phyloP scores from a whole-genome alignment of 129 eudicot genomes.

The Erigeron canadensis region DNA sequence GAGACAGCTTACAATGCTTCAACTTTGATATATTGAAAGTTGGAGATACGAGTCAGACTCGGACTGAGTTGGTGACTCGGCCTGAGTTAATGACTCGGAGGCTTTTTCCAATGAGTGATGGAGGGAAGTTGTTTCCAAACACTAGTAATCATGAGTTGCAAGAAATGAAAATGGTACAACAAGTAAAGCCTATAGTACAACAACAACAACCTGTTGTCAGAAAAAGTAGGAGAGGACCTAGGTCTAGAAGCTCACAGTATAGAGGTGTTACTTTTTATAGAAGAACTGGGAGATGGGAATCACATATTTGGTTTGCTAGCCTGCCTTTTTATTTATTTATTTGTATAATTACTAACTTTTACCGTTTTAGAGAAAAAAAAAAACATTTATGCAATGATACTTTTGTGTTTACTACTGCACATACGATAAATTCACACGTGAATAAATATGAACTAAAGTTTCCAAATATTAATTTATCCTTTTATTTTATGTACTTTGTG shows the following conservation, averaged over 20 bases:
- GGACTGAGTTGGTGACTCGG: conserved; percentile 22
- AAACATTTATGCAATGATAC: too few species aligned
- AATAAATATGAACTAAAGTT: too few species aligned
- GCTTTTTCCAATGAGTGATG: conserved; percentile 49
- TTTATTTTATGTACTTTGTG: not conserved
- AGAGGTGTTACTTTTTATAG: conserved; percentile 36
- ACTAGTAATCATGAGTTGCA: not conserved
- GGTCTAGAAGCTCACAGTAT: conserved; percentile 37
- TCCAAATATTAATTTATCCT: too few species aligned
- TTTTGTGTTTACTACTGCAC: too few species aligned
- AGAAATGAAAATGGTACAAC: conserved; percentile 26
- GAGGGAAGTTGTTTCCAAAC: conserved; percentile 16
- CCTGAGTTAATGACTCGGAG: conserved; percentile 56
- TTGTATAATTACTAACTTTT: too few species aligned
- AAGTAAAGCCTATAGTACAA: conserved; percentile 27
- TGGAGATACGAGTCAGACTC: conserved; percentile 30
- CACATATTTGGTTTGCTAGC: conserved; percentile 28
- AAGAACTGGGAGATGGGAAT: conserved; percentile 39
- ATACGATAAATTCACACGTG: too few species aligned
- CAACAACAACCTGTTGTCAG: conserved; percentile 3
- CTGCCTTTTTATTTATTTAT: too few species aligned
- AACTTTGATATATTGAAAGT: conserved; percentile 45
- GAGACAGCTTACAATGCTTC: conserved; percentile 32
- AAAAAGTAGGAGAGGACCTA: conserved; percentile 36
- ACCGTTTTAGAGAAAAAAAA: too few species aligned